Conservation (phyloP, 306 rosid genomes). For the Hippophae gyantsensis region DNA sequence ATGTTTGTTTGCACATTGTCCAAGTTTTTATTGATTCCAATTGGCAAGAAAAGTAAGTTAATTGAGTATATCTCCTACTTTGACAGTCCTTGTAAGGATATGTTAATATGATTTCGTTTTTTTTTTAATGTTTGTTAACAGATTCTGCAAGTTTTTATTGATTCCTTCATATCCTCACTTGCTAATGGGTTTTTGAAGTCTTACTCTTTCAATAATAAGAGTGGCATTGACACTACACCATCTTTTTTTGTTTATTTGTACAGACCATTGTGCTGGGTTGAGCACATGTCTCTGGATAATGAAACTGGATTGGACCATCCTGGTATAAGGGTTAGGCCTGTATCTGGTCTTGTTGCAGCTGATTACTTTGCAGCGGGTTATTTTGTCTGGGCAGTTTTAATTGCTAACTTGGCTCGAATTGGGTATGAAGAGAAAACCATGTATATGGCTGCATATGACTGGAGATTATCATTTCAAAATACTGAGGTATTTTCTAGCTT, state of each 20-base stretch:
- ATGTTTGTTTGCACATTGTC: no score
- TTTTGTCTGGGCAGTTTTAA: constrained; percentile 62
- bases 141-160: no score
- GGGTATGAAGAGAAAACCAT: constrained; percentile 80
- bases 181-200: no score
- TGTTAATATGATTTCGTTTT: no score
- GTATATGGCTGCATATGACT: constrained; percentile 68
- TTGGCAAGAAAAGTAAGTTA: no score
- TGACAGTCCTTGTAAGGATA: no score
- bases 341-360: constrained; percentile 47
- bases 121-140: no score
- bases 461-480: constrained; percentile 83
- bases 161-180: no score
- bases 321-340: constrained; percentile 71
- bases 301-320: constrained; percentile 85
- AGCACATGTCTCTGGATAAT: constrained; percentile 62
- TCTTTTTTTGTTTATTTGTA: constrained; percentile 10
- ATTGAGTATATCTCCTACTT: no score
- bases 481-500: constrained; percentile 46
- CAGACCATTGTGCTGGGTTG: constrained; percentile 77
- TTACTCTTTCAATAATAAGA: no score
- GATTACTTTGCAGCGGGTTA: constrained; percentile 52
- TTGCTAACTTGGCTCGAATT: constrained; percentile 64
- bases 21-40: no score
- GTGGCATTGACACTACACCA: background rate